These are phyloP conservation scores for Torulaspora delbrueckii DNA, from an alignment of 805 yeast species.

Conservation along the genomic window DNA sequence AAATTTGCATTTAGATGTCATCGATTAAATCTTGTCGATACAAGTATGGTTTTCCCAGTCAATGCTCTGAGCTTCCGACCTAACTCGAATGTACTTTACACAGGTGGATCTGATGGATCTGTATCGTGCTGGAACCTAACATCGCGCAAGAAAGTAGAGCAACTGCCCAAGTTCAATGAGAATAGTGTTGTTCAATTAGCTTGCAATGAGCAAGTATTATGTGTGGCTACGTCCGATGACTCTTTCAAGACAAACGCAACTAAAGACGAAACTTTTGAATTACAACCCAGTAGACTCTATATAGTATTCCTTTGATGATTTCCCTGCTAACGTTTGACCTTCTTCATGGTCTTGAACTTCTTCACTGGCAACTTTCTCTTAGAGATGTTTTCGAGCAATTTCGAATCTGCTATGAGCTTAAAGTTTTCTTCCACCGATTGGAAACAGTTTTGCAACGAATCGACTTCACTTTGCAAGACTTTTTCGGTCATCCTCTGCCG, in stretches of 20 bases:
- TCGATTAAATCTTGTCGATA: constrained; percentile 43
- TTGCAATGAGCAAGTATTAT: constrained; percentile 29
- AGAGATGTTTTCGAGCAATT: constrained; percentile 52
- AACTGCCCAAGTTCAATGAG: constrained; percentile 49
- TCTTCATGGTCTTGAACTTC: constrained; percentile 10
- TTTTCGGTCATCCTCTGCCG: constrained; percentile 46
- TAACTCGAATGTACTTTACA: constrained; percentile 66
- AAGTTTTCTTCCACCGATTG: constrained; percentile 31
- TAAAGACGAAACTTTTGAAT: constrained; percentile 15
- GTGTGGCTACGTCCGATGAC: constrained; percentile 49
- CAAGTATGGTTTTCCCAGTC: constrained; percentile 66
- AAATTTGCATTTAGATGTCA: constrained; percentile 84
- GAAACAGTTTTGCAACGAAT: constrained; percentile 43
- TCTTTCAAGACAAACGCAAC: constrained; percentile 39
- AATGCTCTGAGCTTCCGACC: constrained; percentile 78
- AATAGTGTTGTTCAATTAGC: constrained; percentile 43
- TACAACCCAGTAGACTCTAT: constrained; percentile 27
- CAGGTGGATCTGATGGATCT: constrained; percentile 90
- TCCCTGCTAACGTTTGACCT: constrained; percentile 5
- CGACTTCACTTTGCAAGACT: constrained; percentile 53
- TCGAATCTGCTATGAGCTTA: constrained; percentile 52
- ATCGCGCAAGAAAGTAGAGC: constrained; percentile 70
- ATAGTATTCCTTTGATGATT: constrained; percentile 10
- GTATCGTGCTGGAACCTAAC: constrained; percentile 88
- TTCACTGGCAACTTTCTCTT: constrained; percentile 43